phyloP scores from a whole-genome alignment of 768 basidiomycete species.

The Phanerodontia chrysosporium region DNA sequence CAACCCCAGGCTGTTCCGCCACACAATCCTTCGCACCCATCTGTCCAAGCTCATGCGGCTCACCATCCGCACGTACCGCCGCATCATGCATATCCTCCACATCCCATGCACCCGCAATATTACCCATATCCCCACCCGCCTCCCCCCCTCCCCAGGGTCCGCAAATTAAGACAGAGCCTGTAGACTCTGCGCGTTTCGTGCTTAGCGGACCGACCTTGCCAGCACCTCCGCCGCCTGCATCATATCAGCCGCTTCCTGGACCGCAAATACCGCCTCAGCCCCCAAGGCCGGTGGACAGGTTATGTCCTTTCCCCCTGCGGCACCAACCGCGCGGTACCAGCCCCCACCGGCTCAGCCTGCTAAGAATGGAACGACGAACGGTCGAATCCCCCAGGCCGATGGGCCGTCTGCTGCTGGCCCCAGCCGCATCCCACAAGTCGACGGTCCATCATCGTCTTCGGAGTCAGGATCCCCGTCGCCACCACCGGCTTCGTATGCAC shows the following conservation, averaged over 20 bases:
- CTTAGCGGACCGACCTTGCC: constrained; percentile 32
- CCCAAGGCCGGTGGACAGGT: constrained; percentile 51
- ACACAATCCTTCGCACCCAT: constrained; percentile 27
- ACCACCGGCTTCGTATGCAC: constrained; percentile 62
- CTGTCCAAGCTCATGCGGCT: not conserved
- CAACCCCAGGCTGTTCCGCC: constrained; percentile 43
- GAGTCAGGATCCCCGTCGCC: constrained; percentile 70
- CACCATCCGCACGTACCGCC: constrained; percentile 38
- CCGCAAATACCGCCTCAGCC: constrained; percentile 55
- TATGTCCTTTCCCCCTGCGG: constrained; percentile 42
- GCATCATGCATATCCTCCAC: constrained; percentile 36
- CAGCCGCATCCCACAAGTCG: constrained; percentile 66
- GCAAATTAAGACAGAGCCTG: constrained; percentile 69
- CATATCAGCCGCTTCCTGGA: constrained; percentile 62
- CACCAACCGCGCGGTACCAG: constrained; percentile 20
- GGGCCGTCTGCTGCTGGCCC: constrained; percentile 8
- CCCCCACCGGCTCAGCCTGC: not conserved
- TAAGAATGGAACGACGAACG: constrained; percentile 1
- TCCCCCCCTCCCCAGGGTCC: constrained; percentile 37
- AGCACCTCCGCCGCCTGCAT: constrained; percentile 28
- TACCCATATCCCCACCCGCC: constrained; percentile 49
- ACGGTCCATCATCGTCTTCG: constrained; percentile 62
- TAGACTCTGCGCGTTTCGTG: constrained; percentile 68
- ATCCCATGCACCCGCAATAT: constrained; percentile 33
- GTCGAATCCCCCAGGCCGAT: constrained; percentile 11